Evolutionary conservation across 768 basidiomycete species (phyloP).

Genomic region (Boletus reticulatus): DNA sequence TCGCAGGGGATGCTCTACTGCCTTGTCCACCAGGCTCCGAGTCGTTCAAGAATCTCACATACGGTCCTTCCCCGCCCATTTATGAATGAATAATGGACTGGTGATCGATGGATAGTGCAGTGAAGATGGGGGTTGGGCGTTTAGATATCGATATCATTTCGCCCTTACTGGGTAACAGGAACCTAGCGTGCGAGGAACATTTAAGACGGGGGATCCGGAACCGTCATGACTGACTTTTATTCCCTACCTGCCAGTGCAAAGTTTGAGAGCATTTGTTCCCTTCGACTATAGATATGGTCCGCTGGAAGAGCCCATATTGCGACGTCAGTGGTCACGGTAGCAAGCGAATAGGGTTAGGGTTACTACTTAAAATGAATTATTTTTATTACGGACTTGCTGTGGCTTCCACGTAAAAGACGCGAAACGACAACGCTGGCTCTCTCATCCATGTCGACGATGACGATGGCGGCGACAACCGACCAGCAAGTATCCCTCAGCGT

Average conservation of each 20-base stretch:
- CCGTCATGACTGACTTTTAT: background rate
- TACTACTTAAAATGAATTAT: background rate
- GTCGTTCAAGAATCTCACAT: background rate
- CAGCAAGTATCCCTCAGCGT: conserved; percentile 61
- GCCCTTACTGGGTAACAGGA: background rate
- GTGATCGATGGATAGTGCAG: background rate
- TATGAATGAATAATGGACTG: background rate
- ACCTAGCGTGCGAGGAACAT: no score
- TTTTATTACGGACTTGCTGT: no score
- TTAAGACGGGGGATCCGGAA: no score
- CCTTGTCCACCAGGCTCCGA: no score
- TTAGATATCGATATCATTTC: background rate
- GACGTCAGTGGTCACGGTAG: no score
- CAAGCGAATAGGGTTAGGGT: background rate
- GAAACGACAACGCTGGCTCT: no score
- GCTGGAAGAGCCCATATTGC: background rate
- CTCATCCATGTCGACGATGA: conserved; percentile 11
- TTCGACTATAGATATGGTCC: background rate
- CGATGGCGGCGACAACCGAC: conserved; percentile 46
- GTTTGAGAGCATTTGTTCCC: background rate
- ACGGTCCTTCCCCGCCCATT: conserved; percentile 10
- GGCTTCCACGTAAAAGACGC: no score
- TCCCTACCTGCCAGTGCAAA: background rate
- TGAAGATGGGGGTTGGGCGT: background rate
- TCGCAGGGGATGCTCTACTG: background rate